Percentiles rank a stretch among this genome's conserved stretches.
Evolutionary conservation across 2,329 filamentous ascomycete species (phyloP).

Genomic region (Sarocladium oryzae): DNA sequence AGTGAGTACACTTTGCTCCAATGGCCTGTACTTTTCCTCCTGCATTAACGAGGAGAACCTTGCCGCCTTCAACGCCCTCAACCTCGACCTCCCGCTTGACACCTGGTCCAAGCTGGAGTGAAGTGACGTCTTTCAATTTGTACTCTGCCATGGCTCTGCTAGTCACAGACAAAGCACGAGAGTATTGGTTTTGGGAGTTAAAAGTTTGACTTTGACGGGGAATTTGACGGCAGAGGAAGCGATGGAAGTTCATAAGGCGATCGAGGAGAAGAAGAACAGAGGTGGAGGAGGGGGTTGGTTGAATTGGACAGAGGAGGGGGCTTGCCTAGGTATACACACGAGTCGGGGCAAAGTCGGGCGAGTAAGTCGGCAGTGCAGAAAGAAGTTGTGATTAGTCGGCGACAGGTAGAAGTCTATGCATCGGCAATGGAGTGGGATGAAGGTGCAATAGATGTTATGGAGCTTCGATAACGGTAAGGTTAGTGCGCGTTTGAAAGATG

Average conservation of each 20-base stretch:
- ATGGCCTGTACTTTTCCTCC: conserved; percentile 72
- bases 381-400: background rate
- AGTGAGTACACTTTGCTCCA: conserved; percentile 82
- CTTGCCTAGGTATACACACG: background rate
- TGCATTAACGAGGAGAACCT: conserved; percentile 78
- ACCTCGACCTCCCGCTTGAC: conserved; percentile 88
- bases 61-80: conserved; percentile 78
- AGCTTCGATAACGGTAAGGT: background rate
- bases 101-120: conserved; percentile 67
- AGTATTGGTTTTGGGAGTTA: background rate
- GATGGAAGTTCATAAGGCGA: background rate
- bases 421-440: conserved; percentile 6
- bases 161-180: background rate
- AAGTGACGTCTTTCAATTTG: conserved; percentile 70
- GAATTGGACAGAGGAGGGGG: background rate
- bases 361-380: background rate
- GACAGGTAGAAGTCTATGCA: background rate
- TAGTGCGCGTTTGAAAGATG: background rate
- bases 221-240: background rate
- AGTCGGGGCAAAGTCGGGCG: background rate
- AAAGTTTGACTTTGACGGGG: background rate
- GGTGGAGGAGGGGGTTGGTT: background rate
- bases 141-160: conserved; percentile 47
- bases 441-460: conserved; percentile 3
- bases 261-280: background rate